These are phyloP conservation scores for Rhodotorula sphaerocarpa DNA, from an alignment of 768 basidiomycete genomes.

Conservation along the genomic window DNA sequence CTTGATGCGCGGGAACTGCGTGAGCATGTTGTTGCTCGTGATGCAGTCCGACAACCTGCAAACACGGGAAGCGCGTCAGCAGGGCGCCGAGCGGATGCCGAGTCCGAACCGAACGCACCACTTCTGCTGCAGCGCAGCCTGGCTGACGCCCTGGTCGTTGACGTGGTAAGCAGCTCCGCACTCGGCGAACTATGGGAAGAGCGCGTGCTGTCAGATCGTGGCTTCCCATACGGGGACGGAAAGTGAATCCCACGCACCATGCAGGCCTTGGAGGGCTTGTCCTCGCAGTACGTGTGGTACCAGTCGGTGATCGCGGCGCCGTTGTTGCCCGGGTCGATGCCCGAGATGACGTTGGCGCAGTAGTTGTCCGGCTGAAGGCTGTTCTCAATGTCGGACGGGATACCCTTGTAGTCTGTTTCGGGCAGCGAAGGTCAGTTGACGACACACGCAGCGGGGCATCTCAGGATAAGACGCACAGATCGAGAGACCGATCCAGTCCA, in stretches of 20 bases:
- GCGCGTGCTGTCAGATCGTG: too few species aligned
- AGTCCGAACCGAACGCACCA: slow-evolving; percentile 18
- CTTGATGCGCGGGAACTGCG: slow-evolving; percentile 38
- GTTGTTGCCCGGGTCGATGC: slow-evolving; percentile 15
- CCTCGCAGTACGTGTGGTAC: slow-evolving; percentile 35
- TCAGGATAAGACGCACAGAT: slow-evolving; percentile 26
- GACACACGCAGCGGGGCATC: too few species aligned
- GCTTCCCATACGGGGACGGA: too few species aligned
- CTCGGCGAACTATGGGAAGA: slow-evolving; percentile 33
- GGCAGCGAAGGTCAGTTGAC: neutral
- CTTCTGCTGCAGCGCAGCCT: slow-evolving; percentile 29
- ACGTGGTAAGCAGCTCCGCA: slow-evolving; percentile 38
- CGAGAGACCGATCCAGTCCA: slow-evolving; percentile 41
- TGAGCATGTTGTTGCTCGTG: slow-evolving; percentile 34
- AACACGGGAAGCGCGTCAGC: neutral
- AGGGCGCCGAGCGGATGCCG: neutral
- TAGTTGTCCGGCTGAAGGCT: slow-evolving; percentile 26
- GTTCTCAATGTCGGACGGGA: slow-evolving; percentile 30
- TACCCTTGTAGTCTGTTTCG: slow-evolving; percentile 38
- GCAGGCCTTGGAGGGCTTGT: slow-evolving; percentile 37
- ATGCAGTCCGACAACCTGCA: slow-evolving; percentile 38
- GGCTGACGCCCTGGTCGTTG: slow-evolving; percentile 16
- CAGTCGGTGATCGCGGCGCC: slow-evolving; percentile 20
- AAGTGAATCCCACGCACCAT: slow-evolving; percentile 29
- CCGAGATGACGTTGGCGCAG: slow-evolving; percentile 34